Conservation (phyloP, 2,329 filamentous ascomycete species). For the Aspergillus jensenii region DNA sequence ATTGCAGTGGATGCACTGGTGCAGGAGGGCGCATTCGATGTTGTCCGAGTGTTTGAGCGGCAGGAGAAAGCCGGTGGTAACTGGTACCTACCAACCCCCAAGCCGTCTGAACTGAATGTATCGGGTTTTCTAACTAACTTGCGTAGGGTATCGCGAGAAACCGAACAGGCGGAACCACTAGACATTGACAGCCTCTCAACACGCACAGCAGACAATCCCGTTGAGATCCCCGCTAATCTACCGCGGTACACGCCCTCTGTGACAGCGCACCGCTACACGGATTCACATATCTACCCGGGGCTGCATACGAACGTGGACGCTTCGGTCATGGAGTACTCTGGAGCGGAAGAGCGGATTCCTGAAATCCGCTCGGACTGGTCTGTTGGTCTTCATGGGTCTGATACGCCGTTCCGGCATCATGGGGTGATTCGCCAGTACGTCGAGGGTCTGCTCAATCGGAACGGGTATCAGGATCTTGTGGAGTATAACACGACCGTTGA, state of each 20-base stretch:
- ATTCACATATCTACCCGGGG: conserved; percentile 62
- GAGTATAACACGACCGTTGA: conserved; percentile 61
- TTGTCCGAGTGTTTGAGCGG: conserved; percentile 62
- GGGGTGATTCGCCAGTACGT: conserved; percentile 58
- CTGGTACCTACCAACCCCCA: conserved; percentile 46
- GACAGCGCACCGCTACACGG: conserved; percentile 51
- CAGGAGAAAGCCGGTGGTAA: conserved; percentile 60
- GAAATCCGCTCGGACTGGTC: conserved; percentile 41
- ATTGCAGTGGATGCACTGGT: conserved; percentile 61
- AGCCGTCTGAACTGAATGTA: neutral
- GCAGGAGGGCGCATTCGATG: conserved; percentile 59
- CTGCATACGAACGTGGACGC: conserved; percentile 66
- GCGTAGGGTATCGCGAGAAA: conserved; percentile 31
- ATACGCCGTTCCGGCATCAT: conserved; percentile 64
- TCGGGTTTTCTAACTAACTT: neutral
- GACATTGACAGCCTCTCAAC: conserved; percentile 49
- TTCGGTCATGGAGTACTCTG: conserved; percentile 59
- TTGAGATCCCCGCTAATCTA: conserved; percentile 48
- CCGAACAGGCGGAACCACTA: conserved; percentile 42
- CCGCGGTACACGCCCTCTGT: conserved; percentile 48
- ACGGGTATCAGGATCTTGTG: conserved; percentile 52
- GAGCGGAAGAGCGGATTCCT: conserved; percentile 54
- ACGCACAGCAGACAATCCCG: conserved; percentile 52
- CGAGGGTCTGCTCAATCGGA: conserved; percentile 54
- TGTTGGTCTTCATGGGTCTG: conserved; percentile 52